These are phyloP conservation scores for Pelargonium citronellum DNA, from an alignment of 441 rosid species.

Conservation along the genomic window DNA sequence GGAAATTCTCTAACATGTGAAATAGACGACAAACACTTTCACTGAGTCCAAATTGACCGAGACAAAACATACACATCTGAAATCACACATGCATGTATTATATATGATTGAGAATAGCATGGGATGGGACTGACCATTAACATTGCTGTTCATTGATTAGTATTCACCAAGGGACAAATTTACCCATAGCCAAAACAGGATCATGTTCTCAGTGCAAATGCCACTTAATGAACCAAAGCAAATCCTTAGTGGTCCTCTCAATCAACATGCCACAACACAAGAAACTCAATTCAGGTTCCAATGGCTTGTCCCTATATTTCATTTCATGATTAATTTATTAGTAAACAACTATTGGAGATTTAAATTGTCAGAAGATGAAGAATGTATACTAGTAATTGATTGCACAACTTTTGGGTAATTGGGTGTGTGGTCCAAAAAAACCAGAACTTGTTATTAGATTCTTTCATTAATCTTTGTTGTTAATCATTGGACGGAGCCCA, in stretches of 20 bases:
- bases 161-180: too few species aligned
- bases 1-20: too few species aligned
- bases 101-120: too few species aligned
- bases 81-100: too few species aligned
- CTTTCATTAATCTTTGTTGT: slow-evolving; percentile 1
- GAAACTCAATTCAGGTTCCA: neutral
- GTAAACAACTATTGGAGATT: neutral
- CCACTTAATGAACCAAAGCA: neutral
- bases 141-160: too few species aligned
- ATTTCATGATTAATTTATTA: neutral
- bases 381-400: neutral
- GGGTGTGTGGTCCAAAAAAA: slow-evolving; percentile 2
- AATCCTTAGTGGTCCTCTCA: neutral
- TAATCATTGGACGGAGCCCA: neutral
- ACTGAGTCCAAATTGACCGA: too few species aligned
- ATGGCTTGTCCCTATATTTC: neutral
- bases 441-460: slow-evolving; percentile 7
- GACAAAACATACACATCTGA: too few species aligned
- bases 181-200: too few species aligned
- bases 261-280: neutral
- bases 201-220: neutral
- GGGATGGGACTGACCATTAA: too few species aligned
- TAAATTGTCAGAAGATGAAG: slow-evolving; percentile 1
- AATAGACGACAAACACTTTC: too few species aligned
- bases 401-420: neutral